Evolutionary conservation across 176 grass and related monocot species (phyloP).

Genomic region (Metroxylon sagu): DNA sequence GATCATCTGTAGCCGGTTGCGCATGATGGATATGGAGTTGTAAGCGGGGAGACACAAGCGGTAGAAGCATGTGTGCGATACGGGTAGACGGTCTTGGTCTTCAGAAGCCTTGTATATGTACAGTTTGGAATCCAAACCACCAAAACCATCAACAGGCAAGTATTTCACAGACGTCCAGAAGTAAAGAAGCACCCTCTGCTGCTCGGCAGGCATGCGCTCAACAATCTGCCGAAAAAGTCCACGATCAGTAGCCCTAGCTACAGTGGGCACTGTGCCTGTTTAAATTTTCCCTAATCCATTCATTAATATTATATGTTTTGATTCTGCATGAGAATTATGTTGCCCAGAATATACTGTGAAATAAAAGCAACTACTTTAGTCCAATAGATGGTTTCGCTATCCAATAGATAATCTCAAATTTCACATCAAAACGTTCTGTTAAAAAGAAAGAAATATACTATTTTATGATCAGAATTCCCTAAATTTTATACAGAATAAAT

Average conservation of each 20-base stretch:
- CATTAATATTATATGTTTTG: no score
- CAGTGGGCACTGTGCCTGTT: no score
- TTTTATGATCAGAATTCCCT: no score
- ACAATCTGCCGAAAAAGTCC: conserved; percentile 38
- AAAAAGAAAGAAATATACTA: no score
- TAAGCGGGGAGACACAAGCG: conserved; percentile 83
- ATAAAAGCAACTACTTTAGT: no score
- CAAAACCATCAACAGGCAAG: conserved; percentile 76
- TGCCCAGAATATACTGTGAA: no score
- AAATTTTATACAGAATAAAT: no score
- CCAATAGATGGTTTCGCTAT: no score
- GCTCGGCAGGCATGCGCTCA: conserved; percentile 63
- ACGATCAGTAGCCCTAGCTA: neutral
- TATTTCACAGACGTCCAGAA: conserved; percentile 97
- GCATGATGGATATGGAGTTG: conserved; percentile 37
- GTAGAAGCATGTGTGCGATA: conserved; percentile 95
- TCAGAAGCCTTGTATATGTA: conserved; percentile 74
- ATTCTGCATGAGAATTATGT: no score
- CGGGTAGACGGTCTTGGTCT: conserved; percentile 57
- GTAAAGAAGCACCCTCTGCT: conserved; percentile 73
- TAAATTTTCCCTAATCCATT: no score
- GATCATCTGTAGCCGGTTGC: conserved; percentile 61
- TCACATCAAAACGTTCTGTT: no score
- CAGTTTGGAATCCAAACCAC: conserved; percentile 73
- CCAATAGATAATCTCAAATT: no score